A percentile compares a stretch with the other conserved stretches of the same genome.
Conservation (phyloP, 1,284 basidiomycete species). For the Gymnopus androsaceus region DNA sequence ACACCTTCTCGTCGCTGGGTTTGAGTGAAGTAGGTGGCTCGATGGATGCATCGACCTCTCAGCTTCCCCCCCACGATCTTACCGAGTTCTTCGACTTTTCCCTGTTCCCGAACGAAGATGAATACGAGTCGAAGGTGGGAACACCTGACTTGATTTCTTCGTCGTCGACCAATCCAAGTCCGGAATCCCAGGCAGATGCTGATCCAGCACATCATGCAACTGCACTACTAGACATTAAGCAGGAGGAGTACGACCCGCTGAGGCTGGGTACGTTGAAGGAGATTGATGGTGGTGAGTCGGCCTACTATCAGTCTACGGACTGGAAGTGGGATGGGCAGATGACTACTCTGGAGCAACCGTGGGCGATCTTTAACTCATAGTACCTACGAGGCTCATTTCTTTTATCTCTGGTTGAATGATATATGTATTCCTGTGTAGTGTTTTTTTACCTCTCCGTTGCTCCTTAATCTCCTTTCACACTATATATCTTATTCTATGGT, state of each 20-base stretch:
- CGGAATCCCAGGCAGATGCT: constrained; percentile 60
- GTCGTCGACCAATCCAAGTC: constrained; percentile 75
- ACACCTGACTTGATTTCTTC: constrained; percentile 71
- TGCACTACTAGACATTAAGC: constrained; percentile 41
- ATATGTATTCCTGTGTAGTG: constrained; percentile 21
- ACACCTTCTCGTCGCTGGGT: constrained; percentile 36
- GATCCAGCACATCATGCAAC: constrained; percentile 43
- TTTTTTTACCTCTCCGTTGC: constrained; percentile 26
- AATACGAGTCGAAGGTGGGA: constrained; percentile 59
- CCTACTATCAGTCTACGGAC: constrained; percentile 61
- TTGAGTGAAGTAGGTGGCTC: constrained; percentile 34
- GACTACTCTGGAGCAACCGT: constrained; percentile 64
- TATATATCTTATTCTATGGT: constrained; percentile 42
- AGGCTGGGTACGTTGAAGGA: constrained; percentile 65
- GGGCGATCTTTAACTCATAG: constrained; percentile 68
- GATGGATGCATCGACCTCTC: constrained; percentile 30
- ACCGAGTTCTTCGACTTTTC: constrained; percentile 71
- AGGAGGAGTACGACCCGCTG: constrained; percentile 56
- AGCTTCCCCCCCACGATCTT: constrained; percentile 46
- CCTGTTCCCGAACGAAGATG: constrained; percentile 59
- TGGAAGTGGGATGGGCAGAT: constrained; percentile 77
- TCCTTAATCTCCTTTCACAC: constrained; percentile 32
- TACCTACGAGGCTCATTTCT: constrained; percentile 27
- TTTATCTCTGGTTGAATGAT: constrained; percentile 22
- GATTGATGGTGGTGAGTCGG: constrained; percentile 73